Percentiles rank a stretch among this genome's conserved stretches.
Evolutionary conservation across 2,329 filamentous ascomycete species (phyloP).

Genomic region (Hypoxylon sp.): DNA sequence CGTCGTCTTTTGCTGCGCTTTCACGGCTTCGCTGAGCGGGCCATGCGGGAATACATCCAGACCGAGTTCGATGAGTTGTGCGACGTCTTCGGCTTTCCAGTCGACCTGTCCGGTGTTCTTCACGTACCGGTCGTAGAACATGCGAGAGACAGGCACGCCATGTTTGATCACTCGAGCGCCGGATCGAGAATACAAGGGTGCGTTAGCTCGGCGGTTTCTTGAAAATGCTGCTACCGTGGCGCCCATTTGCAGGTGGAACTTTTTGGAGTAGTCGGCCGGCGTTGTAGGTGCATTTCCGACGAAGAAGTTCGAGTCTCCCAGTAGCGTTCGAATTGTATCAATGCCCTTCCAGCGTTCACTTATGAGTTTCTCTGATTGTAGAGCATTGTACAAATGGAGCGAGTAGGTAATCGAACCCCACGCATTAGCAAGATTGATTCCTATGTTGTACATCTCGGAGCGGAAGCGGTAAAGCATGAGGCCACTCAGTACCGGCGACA

Average conservation of each 20-base stretch:
- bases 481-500: slow-evolving; percentile 51
- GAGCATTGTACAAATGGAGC: slow-evolving; percentile 54
- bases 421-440: slow-evolving; percentile 47
- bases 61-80: slow-evolving; percentile 47
- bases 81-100: slow-evolving; percentile 48
- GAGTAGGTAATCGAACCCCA: slow-evolving; percentile 51
- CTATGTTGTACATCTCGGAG: slow-evolving; percentile 42
- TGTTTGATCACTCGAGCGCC: slow-evolving; percentile 45
- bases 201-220: slow-evolving; percentile 30
- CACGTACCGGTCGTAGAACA: slow-evolving; percentile 49
- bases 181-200: slow-evolving; percentile 36
- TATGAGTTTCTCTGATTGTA: slow-evolving; percentile 43
- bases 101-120: slow-evolving; percentile 35
- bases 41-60: slow-evolving; percentile 31
- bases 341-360: slow-evolving; percentile 51
- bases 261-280: slow-evolving; percentile 47
- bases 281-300: slow-evolving; percentile 46
- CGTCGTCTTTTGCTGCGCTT: slow-evolving; percentile 21
- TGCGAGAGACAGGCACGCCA: slow-evolving; percentile 44
- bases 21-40: slow-evolving; percentile 33
- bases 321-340: slow-evolving; percentile 44
- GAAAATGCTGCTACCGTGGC: slow-evolving; percentile 44
- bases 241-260: slow-evolving; percentile 51
- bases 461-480: slow-evolving; percentile 49
- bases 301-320: slow-evolving; percentile 48